Evolutionary conservation across 148 eudicot species (phyloP).

Genomic region (Bassia scoparia): DNA sequence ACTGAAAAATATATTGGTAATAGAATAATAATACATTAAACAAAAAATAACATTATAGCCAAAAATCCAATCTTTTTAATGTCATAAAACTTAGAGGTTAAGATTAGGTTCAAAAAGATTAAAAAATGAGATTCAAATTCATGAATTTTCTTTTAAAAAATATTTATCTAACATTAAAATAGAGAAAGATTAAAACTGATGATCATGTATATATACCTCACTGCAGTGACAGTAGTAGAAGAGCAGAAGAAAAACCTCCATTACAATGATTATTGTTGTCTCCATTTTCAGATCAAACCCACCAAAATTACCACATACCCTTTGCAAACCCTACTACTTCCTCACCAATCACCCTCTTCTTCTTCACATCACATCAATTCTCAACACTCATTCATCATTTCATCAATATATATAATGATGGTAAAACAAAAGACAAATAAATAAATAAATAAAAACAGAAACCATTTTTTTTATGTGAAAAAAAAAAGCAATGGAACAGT

Average conservation of each 20-base stretch:
- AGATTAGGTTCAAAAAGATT: too few relatives aligned
- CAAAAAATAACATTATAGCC: too few relatives aligned
- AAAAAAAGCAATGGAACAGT: slow-evolving; percentile 24
- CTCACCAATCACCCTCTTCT: slow-evolving; percentile 30
- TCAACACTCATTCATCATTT: background rate
- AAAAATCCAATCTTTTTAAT: too few relatives aligned
- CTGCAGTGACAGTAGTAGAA: slow-evolving; percentile 16
- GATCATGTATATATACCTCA: slow-evolving; percentile 23
- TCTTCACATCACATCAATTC: slow-evolving; percentile 18
- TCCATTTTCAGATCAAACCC: slow-evolving; percentile 24
- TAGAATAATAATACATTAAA: too few relatives aligned
- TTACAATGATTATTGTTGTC: background rate
- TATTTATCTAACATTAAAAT: too few relatives aligned
- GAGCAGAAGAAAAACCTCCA: slow-evolving; percentile 15
- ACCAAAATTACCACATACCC: slow-evolving; percentile 23
- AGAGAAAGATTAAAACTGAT: background rate
- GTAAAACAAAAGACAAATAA: background rate
- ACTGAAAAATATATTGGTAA: background rate
- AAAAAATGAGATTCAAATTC: too few relatives aligned
- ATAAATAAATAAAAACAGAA: too few relatives aligned
- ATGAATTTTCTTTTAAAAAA: background rate
- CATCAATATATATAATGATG: too few relatives aligned
- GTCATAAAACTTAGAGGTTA: too few relatives aligned
- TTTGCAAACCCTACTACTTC: slow-evolving; percentile 29
- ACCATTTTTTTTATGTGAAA: too few relatives aligned